Percentiles rank a stretch among this genome's conserved stretches.
phyloP scores from a whole-genome alignment of 176 grass and related monocot genomes.

The Rhynchospora breviuscula region DNA sequence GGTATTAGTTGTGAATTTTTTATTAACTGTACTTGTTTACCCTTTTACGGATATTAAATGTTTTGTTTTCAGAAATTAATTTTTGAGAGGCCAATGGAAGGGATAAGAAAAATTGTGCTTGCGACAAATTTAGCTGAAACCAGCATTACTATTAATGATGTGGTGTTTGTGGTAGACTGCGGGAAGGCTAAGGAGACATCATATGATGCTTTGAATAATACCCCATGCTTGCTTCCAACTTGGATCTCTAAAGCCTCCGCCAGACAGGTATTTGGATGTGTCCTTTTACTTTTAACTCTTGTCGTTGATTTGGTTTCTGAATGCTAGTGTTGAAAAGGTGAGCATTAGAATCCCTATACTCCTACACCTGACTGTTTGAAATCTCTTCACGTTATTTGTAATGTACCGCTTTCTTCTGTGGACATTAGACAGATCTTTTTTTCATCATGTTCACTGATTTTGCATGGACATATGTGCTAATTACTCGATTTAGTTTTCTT shows the following conservation, averaged over 20 bases:
- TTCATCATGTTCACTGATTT: not conserved
- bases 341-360: not conserved
- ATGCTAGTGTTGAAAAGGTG: not conserved
- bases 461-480: not conserved
- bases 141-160: conserved; percentile 98
- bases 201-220: conserved; percentile 99
- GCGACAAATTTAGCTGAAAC: conserved; percentile 99
- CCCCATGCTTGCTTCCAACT: conserved; percentile 88
- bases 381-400: not conserved
- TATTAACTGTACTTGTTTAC: not conserved
- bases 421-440: not conserved
- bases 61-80: conserved; percentile 71
- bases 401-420: not conserved
- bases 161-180: conserved; percentile 95
- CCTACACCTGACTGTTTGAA: too few relatives aligned
- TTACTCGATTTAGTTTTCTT: not conserved
- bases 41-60: not conserved
- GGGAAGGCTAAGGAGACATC: conserved; percentile 99
- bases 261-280: conserved; percentile 59
- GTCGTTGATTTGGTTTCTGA: not conserved
- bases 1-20: not conserved
- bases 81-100: conserved; percentile 77
- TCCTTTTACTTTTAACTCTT: not conserved
- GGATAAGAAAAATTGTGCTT: conserved; percentile 95
- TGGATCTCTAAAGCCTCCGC: conserved; percentile 99